phyloP scores from a whole-genome alignment of 345 rosid genomes.

The Bruguiera parviflora region DNA sequence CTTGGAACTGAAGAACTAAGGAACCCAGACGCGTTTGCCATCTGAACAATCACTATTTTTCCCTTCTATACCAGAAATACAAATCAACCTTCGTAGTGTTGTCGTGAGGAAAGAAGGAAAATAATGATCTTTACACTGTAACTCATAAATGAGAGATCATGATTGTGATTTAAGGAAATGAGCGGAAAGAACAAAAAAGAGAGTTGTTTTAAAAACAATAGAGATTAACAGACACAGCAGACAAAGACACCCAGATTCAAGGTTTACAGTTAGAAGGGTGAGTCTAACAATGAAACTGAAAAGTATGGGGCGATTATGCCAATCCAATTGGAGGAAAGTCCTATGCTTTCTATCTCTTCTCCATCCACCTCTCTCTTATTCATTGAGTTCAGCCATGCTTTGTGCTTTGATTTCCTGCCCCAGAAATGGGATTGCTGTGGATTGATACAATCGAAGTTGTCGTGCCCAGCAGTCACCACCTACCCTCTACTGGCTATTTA shows the following conservation, averaged over 20 bases:
- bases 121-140: conserved; percentile 16
- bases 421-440: not conserved
- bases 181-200: not conserved
- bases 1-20: conserved; percentile 59
- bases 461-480: not conserved
- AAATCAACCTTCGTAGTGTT: not conserved
- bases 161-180: conserved; percentile 1
- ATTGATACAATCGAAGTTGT: conserved; percentile 13
- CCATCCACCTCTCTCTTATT: not conserved
- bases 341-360: conserved; percentile 29
- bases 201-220: not conserved
- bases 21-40: conserved; percentile 84
- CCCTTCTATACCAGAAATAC: not conserved
- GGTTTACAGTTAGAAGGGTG: conserved; percentile 25
- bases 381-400: not conserved
- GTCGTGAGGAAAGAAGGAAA: conserved; percentile 11
- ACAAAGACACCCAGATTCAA: not conserved
- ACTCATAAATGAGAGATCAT: conserved; percentile 16
- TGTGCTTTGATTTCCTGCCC: not conserved
- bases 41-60: conserved; percentile 17
- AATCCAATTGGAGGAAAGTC: conserved; percentile 43
- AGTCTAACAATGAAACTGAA: conserved; percentile 20
- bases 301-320: conserved; percentile 36
- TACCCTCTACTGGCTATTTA: not conserved
- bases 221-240: conserved; percentile 7